Percentiles rank a stretch among this genome's conserved stretches.
Evolutionary conservation across 345 rosid genomes (phyloP).

Genomic region (Citrus sinensis): DVS_A1.0 CM039168.1:7986501-7987000

Average conservation of each 20-base stretch:
- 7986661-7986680: slow-evolving; percentile 21
- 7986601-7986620: slow-evolving; percentile 72
- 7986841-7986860: background rate
- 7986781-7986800: background rate
- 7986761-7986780: slow-evolving; percentile 1
- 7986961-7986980: background rate
- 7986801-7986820: background rate
- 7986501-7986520: slow-evolving; percentile 15
- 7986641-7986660: slow-evolving; percentile 14
- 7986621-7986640: slow-evolving; percentile 21
- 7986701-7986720: slow-evolving; percentile 93
- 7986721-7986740: slow-evolving; percentile 96
- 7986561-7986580: slow-evolving; percentile 98
- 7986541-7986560: slow-evolving; percentile 92
- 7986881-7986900: background rate
- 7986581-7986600: slow-evolving; percentile 97
- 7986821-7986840: background rate
- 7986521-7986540: slow-evolving; percentile 99
- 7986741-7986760: slow-evolving; percentile 96
- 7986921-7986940: background rate
- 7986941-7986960: background rate
- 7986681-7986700: slow-evolving; percentile 80
- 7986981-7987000: background rate
- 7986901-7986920: background rate
- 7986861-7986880: background rate